Evolutionary conservation across 257 asterid species (phyloP).

Genomic region (Schizonepeta tenuifolia): DNA sequence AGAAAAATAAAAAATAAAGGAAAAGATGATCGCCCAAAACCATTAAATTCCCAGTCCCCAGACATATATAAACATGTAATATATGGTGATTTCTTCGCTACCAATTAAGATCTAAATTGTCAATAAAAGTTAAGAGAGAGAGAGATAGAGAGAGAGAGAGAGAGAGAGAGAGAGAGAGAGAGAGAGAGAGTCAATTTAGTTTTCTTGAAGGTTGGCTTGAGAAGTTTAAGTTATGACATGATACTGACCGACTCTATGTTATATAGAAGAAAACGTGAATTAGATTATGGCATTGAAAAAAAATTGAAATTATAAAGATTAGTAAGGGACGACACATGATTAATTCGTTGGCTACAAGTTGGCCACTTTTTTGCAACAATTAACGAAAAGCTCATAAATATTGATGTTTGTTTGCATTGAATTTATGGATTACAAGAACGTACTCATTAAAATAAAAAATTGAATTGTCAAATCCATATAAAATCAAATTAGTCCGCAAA

Average conservation of each 20-base stretch:
- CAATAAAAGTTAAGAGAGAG: background rate
- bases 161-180: background rate
- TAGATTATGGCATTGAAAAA: no score
- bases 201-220: background rate
- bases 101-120: background rate
- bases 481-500: no score
- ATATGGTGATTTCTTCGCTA: background rate
- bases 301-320: background rate
- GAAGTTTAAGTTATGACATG: background rate
- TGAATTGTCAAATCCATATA: no score
- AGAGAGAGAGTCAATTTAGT: background rate
- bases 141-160: background rate
- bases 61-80: background rate
- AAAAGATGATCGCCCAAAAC: background rate
- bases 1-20: background rate
- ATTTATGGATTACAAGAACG: background rate
- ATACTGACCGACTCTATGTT: background rate
- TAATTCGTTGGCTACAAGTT: background rate
- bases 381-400: background rate
- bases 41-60: constrained; percentile 6
- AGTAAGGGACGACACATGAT: background rate
- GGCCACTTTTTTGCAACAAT: background rate
- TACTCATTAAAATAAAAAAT: no score
- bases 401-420: background rate
- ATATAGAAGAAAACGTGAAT: no score